These are phyloP conservation scores for Ceratobasidium sp. DNA, from an alignment of 1,284 basidiomycete species.

Conservation along the genomic window DNA sequence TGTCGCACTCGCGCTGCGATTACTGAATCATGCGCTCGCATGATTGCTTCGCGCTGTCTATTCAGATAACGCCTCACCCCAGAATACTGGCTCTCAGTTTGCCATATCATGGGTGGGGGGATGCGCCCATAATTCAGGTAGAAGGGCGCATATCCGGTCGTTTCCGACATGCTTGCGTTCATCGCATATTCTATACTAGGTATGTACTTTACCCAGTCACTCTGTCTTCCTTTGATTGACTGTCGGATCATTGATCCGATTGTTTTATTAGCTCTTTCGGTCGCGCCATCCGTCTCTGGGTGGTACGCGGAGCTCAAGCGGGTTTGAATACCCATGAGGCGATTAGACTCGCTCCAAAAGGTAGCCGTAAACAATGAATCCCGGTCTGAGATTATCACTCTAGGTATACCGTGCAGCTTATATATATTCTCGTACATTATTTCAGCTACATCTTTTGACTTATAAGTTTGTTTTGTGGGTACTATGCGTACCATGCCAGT, in stretches of 20 bases:
- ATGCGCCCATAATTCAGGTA: constrained; percentile 56
- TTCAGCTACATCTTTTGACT: no score
- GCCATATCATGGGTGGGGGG: constrained; percentile 54
- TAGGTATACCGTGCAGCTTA: constrained; percentile 53
- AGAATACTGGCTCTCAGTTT: constrained; percentile 52
- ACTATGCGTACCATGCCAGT: constrained; percentile 57
- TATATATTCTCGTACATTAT: constrained; percentile 47
- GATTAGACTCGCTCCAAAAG: no score
- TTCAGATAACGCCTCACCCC: constrained; percentile 54
- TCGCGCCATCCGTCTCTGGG: constrained; percentile 51
- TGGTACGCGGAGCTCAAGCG: constrained; percentile 54
- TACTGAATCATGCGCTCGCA: constrained; percentile 58
- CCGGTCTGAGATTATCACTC: constrained; percentile 52
- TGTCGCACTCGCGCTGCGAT: constrained; percentile 45
- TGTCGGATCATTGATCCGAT: constrained; percentile 60
- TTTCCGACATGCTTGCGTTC: constrained; percentile 53
- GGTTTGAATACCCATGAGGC: constrained; percentile 50
- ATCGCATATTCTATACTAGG: constrained; percentile 60
- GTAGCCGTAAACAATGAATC: constrained; percentile 52
- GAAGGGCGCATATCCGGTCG: constrained; percentile 58
- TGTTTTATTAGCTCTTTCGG: constrained; percentile 57
- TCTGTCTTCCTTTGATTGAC: constrained; percentile 56
- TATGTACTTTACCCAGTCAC: constrained; percentile 48
- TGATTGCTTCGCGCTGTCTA: constrained; percentile 52
- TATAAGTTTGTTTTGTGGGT: constrained; percentile 43